These are phyloP conservation scores for Kickxella alabastrina DNA, from an alignment of 192 early-diverging fungal species.

Conservation along the genomic window DNA sequence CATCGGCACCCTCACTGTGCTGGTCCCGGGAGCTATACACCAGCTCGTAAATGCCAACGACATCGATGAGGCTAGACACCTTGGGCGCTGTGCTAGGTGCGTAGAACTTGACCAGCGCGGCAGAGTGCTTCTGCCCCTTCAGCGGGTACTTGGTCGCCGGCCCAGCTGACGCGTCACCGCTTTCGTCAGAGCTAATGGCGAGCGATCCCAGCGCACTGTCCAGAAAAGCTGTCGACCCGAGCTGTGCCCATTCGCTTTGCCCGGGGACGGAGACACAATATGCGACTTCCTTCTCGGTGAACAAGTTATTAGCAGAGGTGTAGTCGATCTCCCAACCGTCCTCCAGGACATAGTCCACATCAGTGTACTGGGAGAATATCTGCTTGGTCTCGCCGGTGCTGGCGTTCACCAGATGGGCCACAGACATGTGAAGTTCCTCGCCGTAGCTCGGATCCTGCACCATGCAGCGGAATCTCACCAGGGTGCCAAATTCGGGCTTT, in stretches of 20 bases:
- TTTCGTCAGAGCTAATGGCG: constrained; percentile 4
- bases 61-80: constrained; percentile 61
- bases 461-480: constrained; percentile 78
- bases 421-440: constrained; percentile 56
- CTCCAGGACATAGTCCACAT: constrained; percentile 26
- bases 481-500: constrained; percentile 19
- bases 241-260: constrained; percentile 56
- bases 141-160: constrained; percentile 59
- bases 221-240: not conserved
- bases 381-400: constrained; percentile 38
- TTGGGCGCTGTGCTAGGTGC: constrained; percentile 48
- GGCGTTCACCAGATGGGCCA: constrained; percentile 28
- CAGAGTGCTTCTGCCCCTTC: constrained; percentile 52
- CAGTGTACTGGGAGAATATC: constrained; percentile 48
- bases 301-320: constrained; percentile 32
- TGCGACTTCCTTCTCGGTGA: constrained; percentile 60
- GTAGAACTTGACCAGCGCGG: constrained; percentile 65
- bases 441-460: constrained; percentile 75
- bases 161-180: not conserved
- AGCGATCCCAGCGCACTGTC: constrained; percentile 36
- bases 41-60: constrained; percentile 59
- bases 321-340: constrained; percentile 48
- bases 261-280: constrained; percentile 75
- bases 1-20: constrained; percentile 1
- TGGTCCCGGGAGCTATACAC: constrained; percentile 19